phyloP scores from a whole-genome alignment of 2,329 filamentous ascomycete species.

The Trichoderma atroviride region DNA sequence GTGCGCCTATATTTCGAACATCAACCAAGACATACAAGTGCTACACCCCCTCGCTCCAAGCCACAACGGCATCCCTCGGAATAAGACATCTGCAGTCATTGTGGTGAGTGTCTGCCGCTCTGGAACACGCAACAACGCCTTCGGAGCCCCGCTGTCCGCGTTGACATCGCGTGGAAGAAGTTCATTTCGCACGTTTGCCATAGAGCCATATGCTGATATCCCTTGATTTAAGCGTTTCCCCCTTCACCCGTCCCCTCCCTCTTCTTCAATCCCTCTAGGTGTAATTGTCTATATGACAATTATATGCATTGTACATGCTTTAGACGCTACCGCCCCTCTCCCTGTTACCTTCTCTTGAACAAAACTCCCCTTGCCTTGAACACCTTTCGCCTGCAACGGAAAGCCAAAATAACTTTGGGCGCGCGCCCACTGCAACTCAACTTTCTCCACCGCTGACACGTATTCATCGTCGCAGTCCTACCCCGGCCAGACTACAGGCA shows the following conservation, averaged over 20 bases:
- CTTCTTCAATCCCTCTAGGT: not conserved
- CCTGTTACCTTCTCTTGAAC: not conserved
- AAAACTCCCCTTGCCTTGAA: not conserved
- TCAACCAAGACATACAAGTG: not conserved
- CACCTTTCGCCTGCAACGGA: not conserved
- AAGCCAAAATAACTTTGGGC: not conserved
- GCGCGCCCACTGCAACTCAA: not conserved
- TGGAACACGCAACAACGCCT: not conserved
- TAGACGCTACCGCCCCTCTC: not conserved
- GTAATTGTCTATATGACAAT: not conserved
- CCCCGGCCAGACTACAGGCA: not conserved
- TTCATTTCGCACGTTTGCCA: constrained; percentile 13
- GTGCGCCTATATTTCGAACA: not conserved
- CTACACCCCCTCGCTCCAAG: not conserved
- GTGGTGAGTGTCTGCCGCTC: constrained; percentile 11
- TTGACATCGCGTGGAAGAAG: constrained; percentile 6
- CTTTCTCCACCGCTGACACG: constrained; percentile 17
- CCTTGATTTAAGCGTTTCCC: not conserved
- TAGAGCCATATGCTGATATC: not conserved
- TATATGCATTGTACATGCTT: not conserved
- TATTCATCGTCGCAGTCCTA: constrained; percentile 3
- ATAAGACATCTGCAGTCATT: not conserved
- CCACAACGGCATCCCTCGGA: not conserved
- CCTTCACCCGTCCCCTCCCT: not conserved
- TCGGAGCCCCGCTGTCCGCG: not conserved